phyloP scores from a whole-genome alignment of 108 stramenopile genomes.

The Bacterosira constricta region DNA sequence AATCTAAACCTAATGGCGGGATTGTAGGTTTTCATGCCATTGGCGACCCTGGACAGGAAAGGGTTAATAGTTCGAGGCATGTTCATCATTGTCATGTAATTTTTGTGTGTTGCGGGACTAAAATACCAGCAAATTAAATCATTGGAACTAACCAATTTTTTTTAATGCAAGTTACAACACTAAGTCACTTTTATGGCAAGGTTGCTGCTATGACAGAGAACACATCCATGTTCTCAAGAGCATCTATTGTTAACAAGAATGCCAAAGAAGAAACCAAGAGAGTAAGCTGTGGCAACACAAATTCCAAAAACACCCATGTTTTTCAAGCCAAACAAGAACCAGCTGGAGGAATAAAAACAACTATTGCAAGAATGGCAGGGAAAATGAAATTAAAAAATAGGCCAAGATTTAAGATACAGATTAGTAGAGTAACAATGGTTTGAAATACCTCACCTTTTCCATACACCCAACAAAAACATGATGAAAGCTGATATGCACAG shows the following conservation, averaged over 20 bases:
- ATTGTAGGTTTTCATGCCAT: no score
- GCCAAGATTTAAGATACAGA: neutral
- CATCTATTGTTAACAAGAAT: neutral
- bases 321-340: slow-evolving; percentile 64
- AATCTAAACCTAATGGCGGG: no score
- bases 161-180: no score
- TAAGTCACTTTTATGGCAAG: no score
- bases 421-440: neutral
- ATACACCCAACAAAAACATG: slow-evolving; percentile 75
- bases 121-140: no score
- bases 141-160: no score
- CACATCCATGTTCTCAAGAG: no score
- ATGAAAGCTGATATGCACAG: slow-evolving; percentile 33
- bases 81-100: no score
- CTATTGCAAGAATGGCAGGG: neutral
- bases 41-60: no score
- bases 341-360: slow-evolving; percentile 57
- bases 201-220: no score
- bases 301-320: slow-evolving; percentile 57
- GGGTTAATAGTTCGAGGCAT: no score
- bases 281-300: slow-evolving; percentile 57
- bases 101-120: no score
- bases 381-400: neutral
- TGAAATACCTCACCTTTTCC: slow-evolving; percentile 65
- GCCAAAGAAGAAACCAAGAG: slow-evolving; percentile 33